A percentile compares a stretch with the other conserved stretches of the same genome.
These are phyloP conservation scores for Diaporthe batatas DNA, from an alignment of 2,329 filamentous ascomycete species.

Conservation along the genomic window DNA sequence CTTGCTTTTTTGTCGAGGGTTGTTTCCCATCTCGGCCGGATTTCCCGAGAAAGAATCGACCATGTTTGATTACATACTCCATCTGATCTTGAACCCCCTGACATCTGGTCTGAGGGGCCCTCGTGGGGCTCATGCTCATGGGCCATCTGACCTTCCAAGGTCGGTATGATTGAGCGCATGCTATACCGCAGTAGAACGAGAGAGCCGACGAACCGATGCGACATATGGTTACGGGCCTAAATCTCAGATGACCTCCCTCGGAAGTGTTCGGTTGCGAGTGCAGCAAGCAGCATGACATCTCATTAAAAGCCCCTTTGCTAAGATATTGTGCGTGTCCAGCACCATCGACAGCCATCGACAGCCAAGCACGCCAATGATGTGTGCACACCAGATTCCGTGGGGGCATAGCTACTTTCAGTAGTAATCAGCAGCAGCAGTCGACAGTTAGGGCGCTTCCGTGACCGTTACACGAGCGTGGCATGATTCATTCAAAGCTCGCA, in stretches of 20 bases:
- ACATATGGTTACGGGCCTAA: slow-evolving; percentile 16
- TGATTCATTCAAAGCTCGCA: not conserved
- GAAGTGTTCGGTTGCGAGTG: slow-evolving; percentile 2
- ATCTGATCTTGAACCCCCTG: slow-evolving; percentile 19
- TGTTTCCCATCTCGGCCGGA: slow-evolving; percentile 16
- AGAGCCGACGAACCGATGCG: slow-evolving; percentile 11
- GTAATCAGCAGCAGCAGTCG: no score
- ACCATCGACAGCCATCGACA: not conserved
- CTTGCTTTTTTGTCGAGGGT: not conserved
- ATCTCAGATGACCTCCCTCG: slow-evolving; percentile 3
- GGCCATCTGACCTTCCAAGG: not conserved
- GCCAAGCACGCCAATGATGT: slow-evolving; percentile 12
- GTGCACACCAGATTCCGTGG: slow-evolving; percentile 6
- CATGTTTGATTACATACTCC: slow-evolving; percentile 18
- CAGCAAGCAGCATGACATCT: slow-evolving; percentile 3
- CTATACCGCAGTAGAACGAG: not conserved
- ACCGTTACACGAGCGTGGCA: slow-evolving; percentile 24
- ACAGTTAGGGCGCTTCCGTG: not conserved
- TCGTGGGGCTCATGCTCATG: not conserved
- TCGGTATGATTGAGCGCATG: not conserved
- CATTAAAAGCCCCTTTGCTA: slow-evolving; percentile 1
- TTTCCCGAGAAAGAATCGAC: not conserved
- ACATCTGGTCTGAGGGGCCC: slow-evolving; percentile 2
- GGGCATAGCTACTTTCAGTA: not conserved
- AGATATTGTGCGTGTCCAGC: not conserved